Evolutionary conservation across 305 asterid genomes (phyloP).

Genomic region (Plantago lanceolata): DNA sequence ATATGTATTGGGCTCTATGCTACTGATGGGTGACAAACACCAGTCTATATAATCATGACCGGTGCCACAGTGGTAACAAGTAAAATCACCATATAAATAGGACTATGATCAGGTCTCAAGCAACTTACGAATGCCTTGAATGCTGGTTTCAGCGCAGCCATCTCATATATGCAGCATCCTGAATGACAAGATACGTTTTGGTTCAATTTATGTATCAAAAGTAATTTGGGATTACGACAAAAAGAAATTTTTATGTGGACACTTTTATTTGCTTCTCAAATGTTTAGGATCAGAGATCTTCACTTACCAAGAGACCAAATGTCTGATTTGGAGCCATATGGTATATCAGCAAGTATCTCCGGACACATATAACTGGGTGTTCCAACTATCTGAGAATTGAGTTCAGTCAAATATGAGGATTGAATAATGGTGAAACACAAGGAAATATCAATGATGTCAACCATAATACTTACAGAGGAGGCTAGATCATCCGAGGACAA

Average conservation of each 20-base stretch:
- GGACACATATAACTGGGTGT: constrained; percentile 99
- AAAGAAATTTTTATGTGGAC: constrained; percentile 7
- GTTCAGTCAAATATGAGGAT: constrained; percentile 21
- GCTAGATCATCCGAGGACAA: constrained; percentile 81
- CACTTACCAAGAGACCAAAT: constrained; percentile 90
- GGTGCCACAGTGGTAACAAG: constrained; percentile 8
- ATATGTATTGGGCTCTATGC: background rate
- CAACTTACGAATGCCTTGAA: constrained; percentile 94
- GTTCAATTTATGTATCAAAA: constrained; percentile 1
- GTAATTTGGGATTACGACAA: constrained; percentile 13
- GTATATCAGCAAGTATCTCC: constrained; percentile 94
- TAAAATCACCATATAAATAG: constrained; percentile 16
- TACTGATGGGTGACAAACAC: constrained; percentile 10
- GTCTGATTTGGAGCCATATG: constrained; percentile 98
- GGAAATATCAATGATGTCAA: constrained; percentile 12
- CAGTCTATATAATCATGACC: constrained; percentile 8
- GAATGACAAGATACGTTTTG: constrained; percentile 27
- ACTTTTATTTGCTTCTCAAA: constrained; percentile 11
- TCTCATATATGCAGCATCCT: constrained; percentile 96
- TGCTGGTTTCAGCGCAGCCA: constrained; percentile 86
- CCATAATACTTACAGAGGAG: constrained; percentile 63
- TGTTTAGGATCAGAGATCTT: constrained; percentile 13
- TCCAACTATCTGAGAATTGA: constrained; percentile 70
- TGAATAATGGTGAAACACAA: constrained; percentile 1
- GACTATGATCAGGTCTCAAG: constrained; percentile 22